Conservation (phyloP, 768 basidiomycete species). For the Amanita pseudoporphyria region DNA sequence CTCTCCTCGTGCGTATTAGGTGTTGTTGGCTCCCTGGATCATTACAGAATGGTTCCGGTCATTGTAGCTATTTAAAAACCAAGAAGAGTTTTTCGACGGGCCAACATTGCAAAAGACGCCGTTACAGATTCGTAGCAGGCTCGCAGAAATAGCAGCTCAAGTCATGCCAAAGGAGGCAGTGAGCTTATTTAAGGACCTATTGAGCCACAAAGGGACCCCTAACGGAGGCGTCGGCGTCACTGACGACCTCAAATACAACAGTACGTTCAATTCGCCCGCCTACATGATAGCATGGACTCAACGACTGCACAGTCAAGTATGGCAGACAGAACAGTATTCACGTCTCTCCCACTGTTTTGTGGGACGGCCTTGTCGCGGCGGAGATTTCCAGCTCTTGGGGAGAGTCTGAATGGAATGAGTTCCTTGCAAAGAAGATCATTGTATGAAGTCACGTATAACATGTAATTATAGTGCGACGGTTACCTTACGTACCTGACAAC, state of each 20-base stretch:
- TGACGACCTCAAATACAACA: constrained; percentile 82
- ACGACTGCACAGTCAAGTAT: constrained; percentile 60
- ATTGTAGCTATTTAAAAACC: constrained; percentile 64
- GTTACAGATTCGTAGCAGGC: constrained; percentile 63
- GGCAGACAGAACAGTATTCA: constrained; percentile 88
- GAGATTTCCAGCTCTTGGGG: constrained; percentile 80
- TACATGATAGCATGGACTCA: background rate
- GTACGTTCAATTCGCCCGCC: constrained; percentile 32
- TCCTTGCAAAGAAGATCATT: constrained; percentile 49
- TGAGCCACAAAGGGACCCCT: constrained; percentile 49
- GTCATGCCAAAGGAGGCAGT: constrained; percentile 43
- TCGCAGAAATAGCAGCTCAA: constrained; percentile 46
- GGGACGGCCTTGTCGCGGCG: constrained; percentile 64
- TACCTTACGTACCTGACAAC: no score
- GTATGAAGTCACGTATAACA: constrained; percentile 9
- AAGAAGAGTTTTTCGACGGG: constrained; percentile 74
- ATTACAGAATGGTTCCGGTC: background rate
- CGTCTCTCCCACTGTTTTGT: constrained; percentile 76
- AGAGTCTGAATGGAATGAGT: constrained; percentile 71
- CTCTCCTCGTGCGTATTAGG: constrained; percentile 39
- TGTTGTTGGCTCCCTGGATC: background rate
- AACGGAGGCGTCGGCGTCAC: constrained; percentile 83
- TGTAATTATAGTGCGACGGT: background rate
- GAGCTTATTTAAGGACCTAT: constrained; percentile 47
- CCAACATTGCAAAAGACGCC: constrained; percentile 59